Evolutionary conservation across 306 rosid species (phyloP).

Genomic region (Heteromeles arbutifolia): DNA sequence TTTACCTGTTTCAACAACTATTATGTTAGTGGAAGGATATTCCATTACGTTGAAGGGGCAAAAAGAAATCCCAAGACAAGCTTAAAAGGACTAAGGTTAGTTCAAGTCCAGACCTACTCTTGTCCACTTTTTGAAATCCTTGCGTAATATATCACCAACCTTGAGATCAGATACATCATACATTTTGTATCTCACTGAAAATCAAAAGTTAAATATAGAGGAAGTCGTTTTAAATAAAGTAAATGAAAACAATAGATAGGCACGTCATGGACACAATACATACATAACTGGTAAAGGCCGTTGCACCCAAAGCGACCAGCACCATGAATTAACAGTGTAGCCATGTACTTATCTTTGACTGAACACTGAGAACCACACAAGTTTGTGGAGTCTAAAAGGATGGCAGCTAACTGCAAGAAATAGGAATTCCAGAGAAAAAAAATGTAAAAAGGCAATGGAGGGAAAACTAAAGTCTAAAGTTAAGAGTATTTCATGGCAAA

Average conservation of each 20-base stretch:
- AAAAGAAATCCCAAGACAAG: not conserved
- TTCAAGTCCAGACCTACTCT: constrained; percentile 43
- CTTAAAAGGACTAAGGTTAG: not conserved
- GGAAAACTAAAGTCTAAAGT: not conserved
- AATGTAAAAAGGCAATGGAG: not conserved
- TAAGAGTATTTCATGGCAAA: not conserved
- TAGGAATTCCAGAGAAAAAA: not conserved
- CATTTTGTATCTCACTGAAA: constrained; percentile 71
- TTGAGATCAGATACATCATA: constrained; percentile 52
- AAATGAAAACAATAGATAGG: not conserved
- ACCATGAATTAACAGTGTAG: constrained; percentile 69
- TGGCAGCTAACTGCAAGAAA: constrained; percentile 63
- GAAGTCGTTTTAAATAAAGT: not conserved
- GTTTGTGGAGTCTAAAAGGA: constrained; percentile 64
- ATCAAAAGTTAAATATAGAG: constrained; percentile 1
- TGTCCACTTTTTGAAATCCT: constrained; percentile 82
- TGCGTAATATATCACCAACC: constrained; percentile 50
- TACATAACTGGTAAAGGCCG: constrained; percentile 71
- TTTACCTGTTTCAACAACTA: constrained; percentile 14
- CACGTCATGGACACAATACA: constrained; percentile 8
- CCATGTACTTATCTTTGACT: constrained; percentile 69
- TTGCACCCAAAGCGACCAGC: constrained; percentile 82
- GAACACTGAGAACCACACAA: constrained; percentile 45
- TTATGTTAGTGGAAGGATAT: not conserved
- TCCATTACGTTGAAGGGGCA: not conserved